Conservation (phyloP, 208 protist species). For the Acanthamoeba triangularis region DNA sequence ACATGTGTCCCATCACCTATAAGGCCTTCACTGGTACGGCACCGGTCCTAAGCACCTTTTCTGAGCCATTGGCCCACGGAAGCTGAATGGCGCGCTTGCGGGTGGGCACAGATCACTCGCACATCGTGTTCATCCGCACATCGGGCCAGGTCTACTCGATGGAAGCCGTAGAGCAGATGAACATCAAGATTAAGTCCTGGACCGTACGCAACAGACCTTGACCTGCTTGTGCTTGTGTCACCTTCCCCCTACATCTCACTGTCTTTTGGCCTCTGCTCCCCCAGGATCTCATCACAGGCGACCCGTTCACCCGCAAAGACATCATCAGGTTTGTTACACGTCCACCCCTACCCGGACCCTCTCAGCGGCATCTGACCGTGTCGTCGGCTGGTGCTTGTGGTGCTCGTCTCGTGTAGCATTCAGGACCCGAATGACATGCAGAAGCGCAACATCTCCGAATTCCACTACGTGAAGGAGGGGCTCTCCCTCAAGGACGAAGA, state of each 20-base stretch:
- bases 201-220: not conserved
- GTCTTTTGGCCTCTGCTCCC: not conserved
- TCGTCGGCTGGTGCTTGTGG: not conserved
- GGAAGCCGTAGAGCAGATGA: constrained; percentile 93
- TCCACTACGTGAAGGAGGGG: constrained; percentile 86
- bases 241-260: not conserved
- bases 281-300: constrained; percentile 89
- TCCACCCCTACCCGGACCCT: not conserved
- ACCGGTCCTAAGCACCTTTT: not conserved
- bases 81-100: not conserved
- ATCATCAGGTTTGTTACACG: constrained; percentile 82
- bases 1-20: constrained; percentile 92
- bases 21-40: constrained; percentile 91
- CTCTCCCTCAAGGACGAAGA: constrained; percentile 73
- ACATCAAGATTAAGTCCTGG: constrained; percentile 91
- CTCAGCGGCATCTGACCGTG: not conserved
- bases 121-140: constrained; percentile 92
- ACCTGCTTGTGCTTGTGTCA: not conserved
- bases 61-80: not conserved
- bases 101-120: constrained; percentile 83
- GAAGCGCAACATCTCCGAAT: constrained; percentile 85
- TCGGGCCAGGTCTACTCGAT: constrained; percentile 94
- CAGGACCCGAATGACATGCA: constrained; percentile 87
- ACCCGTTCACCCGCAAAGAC: constrained; percentile 91
- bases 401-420: constrained; percentile 21